Base-by-base conservation (phyloP, 805 yeast species). In the Komagataella pastoris region DNA sequence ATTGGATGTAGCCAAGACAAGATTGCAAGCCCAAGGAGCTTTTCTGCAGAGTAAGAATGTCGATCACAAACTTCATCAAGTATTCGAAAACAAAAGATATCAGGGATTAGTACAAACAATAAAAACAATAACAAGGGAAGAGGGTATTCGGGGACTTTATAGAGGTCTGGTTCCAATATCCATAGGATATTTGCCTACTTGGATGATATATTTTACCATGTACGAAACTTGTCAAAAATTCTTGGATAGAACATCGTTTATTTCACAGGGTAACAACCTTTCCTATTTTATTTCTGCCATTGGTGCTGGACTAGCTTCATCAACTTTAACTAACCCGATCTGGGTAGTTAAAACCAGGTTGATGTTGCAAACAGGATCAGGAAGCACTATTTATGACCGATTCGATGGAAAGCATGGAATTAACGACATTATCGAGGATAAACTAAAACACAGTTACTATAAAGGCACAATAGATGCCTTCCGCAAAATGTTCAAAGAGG, bases 281-380 rank as follows among this genome's bases (percentile, higher is more conserved):
- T 65, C 65, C 51, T 80, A 77, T 59, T 76, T 76, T 57, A 66
- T 69, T 47, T 71, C 80, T 51, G 97, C 99, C 1, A 75, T 91
- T 49, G 77, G 88, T 3, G 96, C 98, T 1, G 99, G 99, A 24
- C 80, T 87, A 52, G 79, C 83, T 6, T 85, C 96, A 2, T 85
- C 98, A 0, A 72, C 88, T 8, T 65, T 82, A 7, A 91, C 96
- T 0, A 93, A 93, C 64, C 99, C 99, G 8, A 87, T 91, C 12
- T 93, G 99, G 99, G 98, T 93, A 47, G 90, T 93, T 30, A 93
- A 93, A 64, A 93, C 99, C 1, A 72, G 99, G 60, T 69, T 93
- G 50, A 93, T 93, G 98, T 72, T 90, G 46, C 96, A 87, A 61
- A 82, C 83, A 51, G 77, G 75, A 30, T 64, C 67, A 49, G 72